Evolutionary conservation across 106 monocot species (phyloP), one percentile per base, ranked within the genome.

Genomic region (Allium fistulosum): DNA sequence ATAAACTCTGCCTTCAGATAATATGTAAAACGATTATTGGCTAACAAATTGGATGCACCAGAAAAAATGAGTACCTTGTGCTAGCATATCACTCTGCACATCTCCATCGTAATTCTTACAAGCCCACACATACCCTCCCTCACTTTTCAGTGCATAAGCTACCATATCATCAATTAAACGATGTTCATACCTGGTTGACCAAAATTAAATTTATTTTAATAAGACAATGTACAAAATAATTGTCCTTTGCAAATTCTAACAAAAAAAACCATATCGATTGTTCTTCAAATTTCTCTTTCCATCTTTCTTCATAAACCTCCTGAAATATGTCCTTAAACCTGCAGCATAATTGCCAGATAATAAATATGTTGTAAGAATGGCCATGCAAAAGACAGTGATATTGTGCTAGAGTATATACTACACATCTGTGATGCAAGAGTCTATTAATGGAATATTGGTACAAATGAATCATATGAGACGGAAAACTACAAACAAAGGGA

Each of bases 251-350:
- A 57, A 14, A 15, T 9, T 46, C 50, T 4, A 65, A 17, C 74
- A 11, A 56, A 60, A 58, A 75, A 18, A 2, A 90, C 90, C 91
- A 91, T 68, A 91, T 91, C 48, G 87, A 84, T 47, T 80, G 78
- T 61, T 81, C 73, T 70, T 84, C 91, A 70, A 87, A 91, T 75
- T 84, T 91, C 26, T 71, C 71, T 79, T 87, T 87, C 87, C 91
- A 91, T 61, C 80, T 84, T 59, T 81, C 79, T 75, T 91, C 91
- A 70, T 91, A 84, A 51, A 87, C 91, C 79, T 91, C 91, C 77
- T 91, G 91, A 74, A 91, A 91, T 70, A 91, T 91, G 52, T 91
- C 91, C 73, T 87, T 91, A 62, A 91, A 91, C 72, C 91, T 91
- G 72, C 49, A 49, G 47, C 6, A 45, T 9, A 63, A 26, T 53